A percentile compares a stretch with the other conserved stretches of the same genome.
Evolutionary conservation across 1,284 basidiomycete genomes (phyloP).

Genomic region (Apiotrichum sp.): DNA sequence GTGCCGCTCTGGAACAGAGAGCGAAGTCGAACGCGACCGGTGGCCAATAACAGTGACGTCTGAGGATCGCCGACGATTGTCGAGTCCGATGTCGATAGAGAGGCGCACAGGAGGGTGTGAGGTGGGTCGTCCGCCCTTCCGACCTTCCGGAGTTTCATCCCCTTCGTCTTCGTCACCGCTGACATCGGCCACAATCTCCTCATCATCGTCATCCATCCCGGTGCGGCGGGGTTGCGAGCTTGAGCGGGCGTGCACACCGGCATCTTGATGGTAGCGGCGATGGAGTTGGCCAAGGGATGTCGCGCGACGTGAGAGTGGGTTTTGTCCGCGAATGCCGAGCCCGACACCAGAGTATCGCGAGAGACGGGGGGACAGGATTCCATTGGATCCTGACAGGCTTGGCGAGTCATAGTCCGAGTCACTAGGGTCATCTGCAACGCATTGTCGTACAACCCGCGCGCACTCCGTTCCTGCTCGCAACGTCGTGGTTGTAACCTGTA

Average conservation of each 20-base stretch:
- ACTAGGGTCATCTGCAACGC: conserved; percentile 50
- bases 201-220: conserved; percentile 23
- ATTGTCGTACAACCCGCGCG: conserved; percentile 71
- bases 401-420: conserved; percentile 10
- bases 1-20: conserved; percentile 9
- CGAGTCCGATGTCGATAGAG: conserved; percentile 2
- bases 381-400: not conserved
- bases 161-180: conserved; percentile 36
- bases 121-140: conserved; percentile 9
- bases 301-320: conserved; percentile 46
- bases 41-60: not conserved
- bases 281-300: conserved; percentile 46
- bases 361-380: not conserved
- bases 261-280: conserved; percentile 31
- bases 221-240: not conserved
- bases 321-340: conserved; percentile 8
- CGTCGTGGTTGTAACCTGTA: conserved; percentile 77
- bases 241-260: conserved; percentile 9
- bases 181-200: conserved; percentile 33
- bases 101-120: not conserved
- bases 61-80: conserved; percentile 14
- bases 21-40: conserved; percentile 1
- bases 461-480: conserved; percentile 84
- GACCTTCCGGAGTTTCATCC: not conserved
- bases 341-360: conserved; percentile 12